These are phyloP conservation scores for Neocatenulostroma microsporum DNA, from an alignment of 2,329 filamentous ascomycete species.

Conservation along the genomic window DNA sequence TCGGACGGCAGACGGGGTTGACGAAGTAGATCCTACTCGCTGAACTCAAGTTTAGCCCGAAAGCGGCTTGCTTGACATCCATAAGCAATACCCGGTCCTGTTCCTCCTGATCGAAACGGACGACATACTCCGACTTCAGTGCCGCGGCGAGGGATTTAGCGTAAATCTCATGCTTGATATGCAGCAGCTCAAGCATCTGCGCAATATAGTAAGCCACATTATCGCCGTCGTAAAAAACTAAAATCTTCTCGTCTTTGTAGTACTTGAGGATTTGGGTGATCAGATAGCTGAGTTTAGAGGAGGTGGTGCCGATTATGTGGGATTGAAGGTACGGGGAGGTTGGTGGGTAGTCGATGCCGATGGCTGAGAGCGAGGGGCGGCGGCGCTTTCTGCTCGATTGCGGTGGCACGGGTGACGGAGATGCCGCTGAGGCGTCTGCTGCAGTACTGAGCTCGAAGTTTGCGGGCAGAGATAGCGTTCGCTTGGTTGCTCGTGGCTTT, in stretches of 20 bases:
- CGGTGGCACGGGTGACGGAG: background rate
- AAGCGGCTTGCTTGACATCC: slow-evolving; percentile 83
- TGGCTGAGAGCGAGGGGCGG: slow-evolving; percentile 3
- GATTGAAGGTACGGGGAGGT: slow-evolving; percentile 52
- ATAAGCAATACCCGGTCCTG: slow-evolving; percentile 74
- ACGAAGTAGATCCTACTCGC: slow-evolving; percentile 85
- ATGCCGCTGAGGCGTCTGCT: background rate
- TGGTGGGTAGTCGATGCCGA: slow-evolving; percentile 4
- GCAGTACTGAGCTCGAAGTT: background rate
- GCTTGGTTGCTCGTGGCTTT: background rate
- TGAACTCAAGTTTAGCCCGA: slow-evolving; percentile 74
- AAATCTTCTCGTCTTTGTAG: slow-evolving; percentile 69
- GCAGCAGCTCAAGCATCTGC: slow-evolving; percentile 66
- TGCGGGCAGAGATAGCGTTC: background rate
- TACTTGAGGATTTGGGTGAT: slow-evolving; percentile 63
- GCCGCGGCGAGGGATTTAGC: slow-evolving; percentile 54
- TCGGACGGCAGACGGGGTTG: slow-evolving; percentile 75
- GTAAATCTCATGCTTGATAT: slow-evolving; percentile 58
- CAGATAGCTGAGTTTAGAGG: slow-evolving; percentile 80
- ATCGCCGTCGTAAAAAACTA: slow-evolving; percentile 86
- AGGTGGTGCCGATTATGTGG: slow-evolving; percentile 68
- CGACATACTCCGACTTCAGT: slow-evolving; percentile 65
- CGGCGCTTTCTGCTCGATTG: slow-evolving; percentile 8
- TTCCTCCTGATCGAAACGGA: slow-evolving; percentile 63
- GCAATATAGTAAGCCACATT: slow-evolving; percentile 82